Evolutionary conservation across 331 rosid genomes (phyloP), one percentile per base, ranked within the genome.

Genomic region (Arachis monticola): DNA sequence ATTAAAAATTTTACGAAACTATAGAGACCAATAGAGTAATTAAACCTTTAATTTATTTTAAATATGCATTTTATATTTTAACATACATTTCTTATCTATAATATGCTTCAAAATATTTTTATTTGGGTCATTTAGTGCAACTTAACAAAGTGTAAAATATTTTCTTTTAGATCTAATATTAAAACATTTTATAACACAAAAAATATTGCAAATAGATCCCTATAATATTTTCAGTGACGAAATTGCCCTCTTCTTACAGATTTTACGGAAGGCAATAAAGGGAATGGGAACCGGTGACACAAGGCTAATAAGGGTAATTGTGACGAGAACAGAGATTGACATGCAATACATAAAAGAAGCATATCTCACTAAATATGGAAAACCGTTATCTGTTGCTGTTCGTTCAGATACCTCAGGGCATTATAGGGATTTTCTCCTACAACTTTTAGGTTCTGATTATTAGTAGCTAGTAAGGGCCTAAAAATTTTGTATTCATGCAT

Each of bases 211-310:
- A 38, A 38, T 4, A 38, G 41, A 38, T 38, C 5, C 5, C 41
- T 38, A 38, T 38, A 38, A 38, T 38, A 38, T 38, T 38, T 38
- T 3, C 0, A 2, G 41, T 38, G 41, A 38, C 56, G 64, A 30
- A 30, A 63, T 17, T 55, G 46, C 8, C 2, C 46, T 5, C 5
- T 9, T 14, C 58, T 70, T 70, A 58, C 80, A 92, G 98, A 70
- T 85, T 53, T 65, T 90, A 48, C 83, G 69, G 46, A 92, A 88
- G 75, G 70, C 97, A 10, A 89, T 90, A 91, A 90, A 87, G 83
- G 96, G 96, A 12, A 30, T 92, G 52, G 96, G 98, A 32, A 92
- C 96, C 0, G 86, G 88, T 72, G 97, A 92, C 48, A 63, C 77
- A 1, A 76, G 88, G 5, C 72, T 92, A 30, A 81, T 81, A 53